Base-by-base conservation (phyloP, 169 alveolate species). In the Miamiensis avidus region DNA sequence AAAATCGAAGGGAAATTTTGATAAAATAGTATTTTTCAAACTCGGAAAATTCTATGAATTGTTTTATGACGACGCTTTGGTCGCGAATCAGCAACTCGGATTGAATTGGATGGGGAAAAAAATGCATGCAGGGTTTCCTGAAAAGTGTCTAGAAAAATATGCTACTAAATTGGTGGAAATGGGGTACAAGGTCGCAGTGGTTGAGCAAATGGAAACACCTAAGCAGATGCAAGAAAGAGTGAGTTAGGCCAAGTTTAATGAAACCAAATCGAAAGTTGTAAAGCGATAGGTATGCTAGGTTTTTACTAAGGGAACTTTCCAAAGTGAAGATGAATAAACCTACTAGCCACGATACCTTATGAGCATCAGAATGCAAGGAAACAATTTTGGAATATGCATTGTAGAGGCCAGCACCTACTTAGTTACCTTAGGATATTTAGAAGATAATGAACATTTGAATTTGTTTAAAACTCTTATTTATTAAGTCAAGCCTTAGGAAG, bases 61-160 rank as follows among this genome's bases (percentile, higher is more conserved):
- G 32, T 96, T 94, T 88, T 93, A 89, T 82, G 95, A 94, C 75
- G 99, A 99, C 90, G 99, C 99, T 0, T 97, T 98, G 81, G 95
- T 98, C 27, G 97, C 99, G 27, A 98, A 98, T 84, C 94, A 96
- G 83, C 91, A 97, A 25, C 94, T 99, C 64, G 99, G 97, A 64
- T 94, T 99, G 81, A 97, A 99, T 84, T 99, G 99, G 99, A 98
- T 98, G 99, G 99, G 99, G 34, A 98, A 97, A 86, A 96, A 93
- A 88, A 98, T 99, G 31, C 99, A 99, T 91, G 98, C 98, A 65
- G 99, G 99, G 0, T 99, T 99, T 86, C 99, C 99, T 0, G 99
- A 99, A 92, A 98, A 97, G 84, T 96, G 98, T n/a, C 89, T 98
- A 28, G 99, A 98, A 82, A 92, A 95, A 75, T 98, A 97, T 79